phyloP scores from a whole-genome alignment of 2,329 filamentous ascomycete genomes.

The Cladophialophora chaetospira region DNA sequence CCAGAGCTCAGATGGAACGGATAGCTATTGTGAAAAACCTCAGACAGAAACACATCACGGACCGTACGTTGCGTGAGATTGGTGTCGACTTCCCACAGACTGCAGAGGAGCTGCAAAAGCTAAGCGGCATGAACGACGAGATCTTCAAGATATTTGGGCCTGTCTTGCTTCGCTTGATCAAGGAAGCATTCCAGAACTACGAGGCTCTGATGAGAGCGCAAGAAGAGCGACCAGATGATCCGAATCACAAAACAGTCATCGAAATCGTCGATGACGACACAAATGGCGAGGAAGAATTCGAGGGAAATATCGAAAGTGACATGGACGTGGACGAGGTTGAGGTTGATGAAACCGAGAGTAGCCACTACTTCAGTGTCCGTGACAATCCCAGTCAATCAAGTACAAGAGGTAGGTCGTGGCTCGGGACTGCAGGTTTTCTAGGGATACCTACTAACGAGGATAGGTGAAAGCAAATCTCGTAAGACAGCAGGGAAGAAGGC shows the following conservation, averaged over 20 bases:
- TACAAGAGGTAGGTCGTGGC: constrained; percentile 26
- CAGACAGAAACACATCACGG: constrained; percentile 50
- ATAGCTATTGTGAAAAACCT: constrained; percentile 48
- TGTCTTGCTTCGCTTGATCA: constrained; percentile 46
- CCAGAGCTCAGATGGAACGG: constrained; percentile 46
- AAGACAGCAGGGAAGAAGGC: constrained; percentile 12
- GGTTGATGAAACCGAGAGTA: constrained; percentile 29
- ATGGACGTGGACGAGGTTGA: constrained; percentile 27
- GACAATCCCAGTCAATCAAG: constrained; percentile 29
- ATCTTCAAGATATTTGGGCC: constrained; percentile 49
- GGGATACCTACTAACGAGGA: no score
- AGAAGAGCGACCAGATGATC: constrained; percentile 49
- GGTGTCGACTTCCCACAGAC: constrained; percentile 50
- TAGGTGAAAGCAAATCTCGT: constrained; percentile 1
- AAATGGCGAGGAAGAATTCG: constrained; percentile 20
- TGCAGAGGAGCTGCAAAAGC: constrained; percentile 43
- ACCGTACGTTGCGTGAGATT: constrained; percentile 51
- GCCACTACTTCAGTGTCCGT: constrained; percentile 32
- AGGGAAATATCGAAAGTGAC: constrained; percentile 24
- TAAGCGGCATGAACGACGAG: constrained; percentile 47
- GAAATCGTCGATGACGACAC: constrained; percentile 47
- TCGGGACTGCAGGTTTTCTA: neutral
- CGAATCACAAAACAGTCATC: constrained; percentile 53
- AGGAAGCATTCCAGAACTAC: constrained; percentile 44
- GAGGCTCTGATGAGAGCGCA: constrained; percentile 43